Evolutionary conservation across 148 eudicot species (phyloP).

Genomic region (Limonium bicolor): DNA sequence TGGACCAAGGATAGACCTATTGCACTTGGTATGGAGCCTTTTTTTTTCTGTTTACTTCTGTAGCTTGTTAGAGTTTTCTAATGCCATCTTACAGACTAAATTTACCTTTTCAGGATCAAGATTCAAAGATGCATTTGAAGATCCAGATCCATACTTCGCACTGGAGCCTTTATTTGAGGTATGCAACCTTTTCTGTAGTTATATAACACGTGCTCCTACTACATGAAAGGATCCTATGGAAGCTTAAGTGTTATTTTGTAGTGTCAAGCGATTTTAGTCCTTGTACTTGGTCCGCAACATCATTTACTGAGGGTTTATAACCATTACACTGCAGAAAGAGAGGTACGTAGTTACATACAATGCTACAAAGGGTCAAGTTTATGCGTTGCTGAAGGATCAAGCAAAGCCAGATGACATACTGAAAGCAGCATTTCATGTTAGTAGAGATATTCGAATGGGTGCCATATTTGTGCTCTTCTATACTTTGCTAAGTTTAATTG

Average conservation of each 20-base stretch:
- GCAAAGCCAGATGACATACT: conserved; percentile 87
- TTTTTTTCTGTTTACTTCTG: neutral
- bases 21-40: conserved; percentile 44
- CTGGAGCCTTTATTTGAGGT: conserved; percentile 87
- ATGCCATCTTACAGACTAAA: conserved; percentile 1
- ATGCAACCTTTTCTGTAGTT: conserved; percentile 5
- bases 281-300: too few species aligned
- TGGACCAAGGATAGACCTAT: conserved; percentile 70
- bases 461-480: too few species aligned
- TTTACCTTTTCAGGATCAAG: conserved; percentile 46
- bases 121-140: conserved; percentile 93
- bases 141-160: conserved; percentile 59
- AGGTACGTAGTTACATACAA: conserved; percentile 75
- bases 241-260: too few species aligned
- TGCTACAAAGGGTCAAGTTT: conserved; percentile 69
- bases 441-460: too few species aligned
- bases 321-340: conserved; percentile 61
- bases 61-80: neutral
- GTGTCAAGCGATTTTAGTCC: too few species aligned
- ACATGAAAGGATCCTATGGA: too few species aligned
- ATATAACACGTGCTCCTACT: too few species aligned
- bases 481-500: conserved; percentile 5
- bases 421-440: conserved; percentile 95
- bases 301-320: too few species aligned
- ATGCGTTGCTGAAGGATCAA: conserved; percentile 84